Evolutionary conservation across 2,329 filamentous ascomycete species (phyloP).

Genomic region (Ascomycota sp.): DNA sequence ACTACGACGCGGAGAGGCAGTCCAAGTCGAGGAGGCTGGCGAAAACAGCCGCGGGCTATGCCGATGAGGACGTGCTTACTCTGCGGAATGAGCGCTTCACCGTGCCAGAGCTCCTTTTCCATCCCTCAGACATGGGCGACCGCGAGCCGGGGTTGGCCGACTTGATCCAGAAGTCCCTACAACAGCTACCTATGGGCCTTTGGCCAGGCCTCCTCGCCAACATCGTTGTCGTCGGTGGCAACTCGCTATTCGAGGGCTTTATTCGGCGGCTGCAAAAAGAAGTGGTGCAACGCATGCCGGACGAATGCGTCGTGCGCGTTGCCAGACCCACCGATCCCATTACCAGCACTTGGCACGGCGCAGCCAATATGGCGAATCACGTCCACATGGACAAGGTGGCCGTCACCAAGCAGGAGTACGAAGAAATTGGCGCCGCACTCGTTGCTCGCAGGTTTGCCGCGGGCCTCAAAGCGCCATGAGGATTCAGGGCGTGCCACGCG

Average conservation of each 20-base stretch:
- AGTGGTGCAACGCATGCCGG: conserved; percentile 48
- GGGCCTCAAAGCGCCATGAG: conserved; percentile 3
- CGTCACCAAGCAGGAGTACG: conserved; percentile 79
- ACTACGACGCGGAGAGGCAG: conserved; percentile 51
- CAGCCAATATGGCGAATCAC: conserved; percentile 55
- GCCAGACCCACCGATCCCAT: conserved; percentile 52
- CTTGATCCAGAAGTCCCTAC: conserved; percentile 61
- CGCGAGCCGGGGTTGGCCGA: conserved; percentile 66
- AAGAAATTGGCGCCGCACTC: conserved; percentile 65
- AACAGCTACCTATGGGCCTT: conserved; percentile 55
- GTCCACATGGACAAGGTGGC: conserved; percentile 43
- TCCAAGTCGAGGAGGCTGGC: conserved; percentile 27
- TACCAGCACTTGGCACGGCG: conserved; percentile 68
- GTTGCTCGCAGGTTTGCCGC: conserved; percentile 47
- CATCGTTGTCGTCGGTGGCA: conserved; percentile 75
- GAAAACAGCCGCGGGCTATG: conserved; percentile 14
- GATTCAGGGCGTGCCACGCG: too few relatives aligned
- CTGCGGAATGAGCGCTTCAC: conserved; percentile 82
- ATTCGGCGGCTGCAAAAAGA: conserved; percentile 60
- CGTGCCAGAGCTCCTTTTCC: conserved; percentile 79
- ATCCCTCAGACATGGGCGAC: conserved; percentile 67
- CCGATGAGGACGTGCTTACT: conserved; percentile 58
- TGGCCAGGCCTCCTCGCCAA: conserved; percentile 75
- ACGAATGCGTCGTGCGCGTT: conserved; percentile 61
- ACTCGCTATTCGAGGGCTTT: conserved; percentile 60